Evolutionary conservation across 164 flowering plant species (phyloP).

Genomic region (Cinnamomum chago): DNA sequence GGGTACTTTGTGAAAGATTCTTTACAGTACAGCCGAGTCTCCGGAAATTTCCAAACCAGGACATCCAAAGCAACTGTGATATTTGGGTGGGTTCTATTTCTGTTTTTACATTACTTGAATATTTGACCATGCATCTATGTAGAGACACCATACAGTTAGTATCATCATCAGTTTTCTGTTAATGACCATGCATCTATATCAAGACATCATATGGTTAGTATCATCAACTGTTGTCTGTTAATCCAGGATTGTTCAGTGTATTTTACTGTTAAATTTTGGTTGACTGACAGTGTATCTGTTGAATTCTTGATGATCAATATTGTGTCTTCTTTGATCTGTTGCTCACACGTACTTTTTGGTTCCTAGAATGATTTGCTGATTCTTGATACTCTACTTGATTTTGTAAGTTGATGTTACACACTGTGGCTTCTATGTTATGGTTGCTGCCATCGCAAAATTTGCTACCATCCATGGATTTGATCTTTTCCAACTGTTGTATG

Average conservation of each 20-base stretch:
- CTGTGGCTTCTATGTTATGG: too few species aligned
- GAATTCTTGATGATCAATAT: background rate
- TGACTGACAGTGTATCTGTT: background rate
- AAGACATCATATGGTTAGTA: too few species aligned
- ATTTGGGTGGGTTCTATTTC: slow-evolving; percentile 67
- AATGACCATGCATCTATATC: background rate
- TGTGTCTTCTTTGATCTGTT: background rate
- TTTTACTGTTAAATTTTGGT: background rate
- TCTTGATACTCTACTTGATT: too few species aligned
- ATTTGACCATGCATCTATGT: background rate
- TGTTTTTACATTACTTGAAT: background rate
- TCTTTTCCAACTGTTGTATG: too few species aligned
- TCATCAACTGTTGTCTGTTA: background rate
- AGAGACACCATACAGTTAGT: background rate
- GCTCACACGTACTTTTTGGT: too few species aligned
- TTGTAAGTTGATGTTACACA: too few species aligned
- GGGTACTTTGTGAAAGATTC: slow-evolving; percentile 80
- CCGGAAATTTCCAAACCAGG: slow-evolving; percentile 57
- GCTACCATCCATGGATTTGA: too few species aligned
- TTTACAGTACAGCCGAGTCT: slow-evolving; percentile 39
- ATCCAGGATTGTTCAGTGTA: background rate
- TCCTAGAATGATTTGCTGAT: too few species aligned
- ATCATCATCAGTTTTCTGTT: too few species aligned
- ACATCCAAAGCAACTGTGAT: slow-evolving; percentile 49
- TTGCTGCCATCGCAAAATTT: too few species aligned